phyloP scores from a whole-genome alignment of 1,284 basidiomycete genomes.

The Phenoliferia sp. region DNA sequence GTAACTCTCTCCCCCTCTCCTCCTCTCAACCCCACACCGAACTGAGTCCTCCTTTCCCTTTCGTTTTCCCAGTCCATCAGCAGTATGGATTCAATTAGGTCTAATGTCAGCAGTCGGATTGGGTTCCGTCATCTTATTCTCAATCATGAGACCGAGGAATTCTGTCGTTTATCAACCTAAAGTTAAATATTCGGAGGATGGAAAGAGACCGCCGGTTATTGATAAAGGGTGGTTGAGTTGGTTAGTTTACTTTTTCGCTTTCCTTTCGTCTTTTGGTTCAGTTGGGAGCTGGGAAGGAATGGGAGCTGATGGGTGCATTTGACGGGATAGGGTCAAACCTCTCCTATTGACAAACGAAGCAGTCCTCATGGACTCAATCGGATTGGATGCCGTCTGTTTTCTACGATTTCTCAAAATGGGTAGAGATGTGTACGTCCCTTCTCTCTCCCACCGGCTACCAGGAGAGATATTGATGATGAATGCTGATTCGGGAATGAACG shows the following conservation, averaged over 20 bases:
- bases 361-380: conserved; percentile 82
- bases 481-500: background rate
- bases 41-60: background rate
- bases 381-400: conserved; percentile 85
- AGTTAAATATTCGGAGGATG: conserved; percentile 74
- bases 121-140: conserved; percentile 64
- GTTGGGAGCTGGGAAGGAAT: conserved; percentile 1
- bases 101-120: conserved; percentile 48
- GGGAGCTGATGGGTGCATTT: background rate
- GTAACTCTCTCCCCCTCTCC: background rate
- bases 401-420: conserved; percentile 86
- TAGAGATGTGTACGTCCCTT: conserved; percentile 53
- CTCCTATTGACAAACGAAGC: conserved; percentile 77
- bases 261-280: background rate
- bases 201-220: conserved; percentile 72
- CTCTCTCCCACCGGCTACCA: background rate
- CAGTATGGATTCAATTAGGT: conserved; percentile 74
- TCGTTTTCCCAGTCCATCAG: conserved; percentile 50
- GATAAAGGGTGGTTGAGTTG: conserved; percentile 73
- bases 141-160: conserved; percentile 70
- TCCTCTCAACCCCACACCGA: background rate
- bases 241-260: too few species aligned
- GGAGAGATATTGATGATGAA: too few species aligned
- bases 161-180: conserved; percentile 81
- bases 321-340: conserved; percentile 63